Base-by-base conservation (phyloP, 352 stramenopile species). In the Globisporangium cederbergense region DNA sequence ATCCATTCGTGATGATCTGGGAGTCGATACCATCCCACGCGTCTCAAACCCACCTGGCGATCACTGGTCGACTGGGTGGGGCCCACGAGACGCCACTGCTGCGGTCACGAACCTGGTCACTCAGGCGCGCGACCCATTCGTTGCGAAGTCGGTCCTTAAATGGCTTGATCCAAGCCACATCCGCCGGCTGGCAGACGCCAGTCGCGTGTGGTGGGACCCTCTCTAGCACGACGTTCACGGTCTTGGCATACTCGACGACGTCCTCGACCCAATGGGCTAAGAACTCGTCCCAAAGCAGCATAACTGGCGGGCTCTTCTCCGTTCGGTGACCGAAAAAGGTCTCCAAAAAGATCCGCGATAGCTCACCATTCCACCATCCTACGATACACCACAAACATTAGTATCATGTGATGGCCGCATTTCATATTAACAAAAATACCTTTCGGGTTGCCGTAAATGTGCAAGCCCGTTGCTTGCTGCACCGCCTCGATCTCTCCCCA, bases 311-410 rank as follows among this genome's bases (percentile, higher is more conserved):
- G 43, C 43, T 49, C 14, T 22, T 49, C 43, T 49, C 14, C 43
- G 43, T 49, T 3, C 43, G 43, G 43, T 25, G 43, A 49, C 14
- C 43, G 16, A 25, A 49, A 25, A 49, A 49, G 43, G 43, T 49
- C 43, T 49, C 2, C 43, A 49, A 49, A 49, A 49, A 49, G 1
- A 49, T 49, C 43, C 43, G 43, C 43, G 16, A 49, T 49, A 49
- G 43, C 43, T 49, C 43, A 49, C 43, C 43, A 49, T 49, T 49
- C 43, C 43, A 49, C 43, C 43, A 49, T 49, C 43, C 43, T 49
- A 49, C 43, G 43, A 49, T 49, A 20, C 43, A 49, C 43, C 43
- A 49, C 43, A 49, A 49, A 49, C 43, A 49, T 49, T 49, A 49
- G 43, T 49, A 49, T 49, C 43, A 7, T 49, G 16, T 25, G 43